Evolutionary conservation across 495 filamentous ascomycete genomes (phyloP), one percentile per base, ranked within the genome.

Genomic region (Parachaetomium inaequale): DNA sequence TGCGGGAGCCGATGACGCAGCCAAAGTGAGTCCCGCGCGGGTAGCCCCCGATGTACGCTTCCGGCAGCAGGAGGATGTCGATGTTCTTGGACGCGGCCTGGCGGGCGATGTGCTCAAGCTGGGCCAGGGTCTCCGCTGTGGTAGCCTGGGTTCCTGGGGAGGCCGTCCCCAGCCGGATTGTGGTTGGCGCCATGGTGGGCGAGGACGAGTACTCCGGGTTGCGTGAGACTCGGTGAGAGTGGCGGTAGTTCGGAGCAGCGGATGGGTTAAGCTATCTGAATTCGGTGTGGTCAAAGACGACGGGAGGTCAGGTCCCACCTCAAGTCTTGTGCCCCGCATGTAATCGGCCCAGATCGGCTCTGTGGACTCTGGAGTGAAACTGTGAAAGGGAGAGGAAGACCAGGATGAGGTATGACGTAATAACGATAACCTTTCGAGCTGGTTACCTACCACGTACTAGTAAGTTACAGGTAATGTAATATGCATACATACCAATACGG

Each of bases 41-140:
- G 68, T 98, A 98, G 10, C 93, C 93, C 21, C 93, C 93, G 0
- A 98, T 81, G 71, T 91, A 97, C 28, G 93, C 93, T 77, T 98
- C 93, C 0, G 93, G 93, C 66, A 96, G 94, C 45, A 97, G 84
- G 19, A 98, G 75, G 54, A 98, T 81, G 68, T 93, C 82, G 28
- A 89, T 82, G 31, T 82, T 80, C n/a, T 76, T 69, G 1, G 58
- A 56, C 0, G 81, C 77, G 5, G 88, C 88, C 3, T 65, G 59
- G 1, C 60, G 61, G 29, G 87, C 83, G 21, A 86, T 84, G 12
- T 69, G 61, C 50, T 82, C 75, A 19, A 96, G 84, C 12, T 85
- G 82, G 10, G 70, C 53, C 52, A 97, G 84, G 3, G 92, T 96
- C 32, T 81, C 77, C 8, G 78, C 25, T 8, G 87, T 84, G 12